Conservation (phyloP, 257 asterid genomes). For the Rauvolfia tetraphylla region DNA sequence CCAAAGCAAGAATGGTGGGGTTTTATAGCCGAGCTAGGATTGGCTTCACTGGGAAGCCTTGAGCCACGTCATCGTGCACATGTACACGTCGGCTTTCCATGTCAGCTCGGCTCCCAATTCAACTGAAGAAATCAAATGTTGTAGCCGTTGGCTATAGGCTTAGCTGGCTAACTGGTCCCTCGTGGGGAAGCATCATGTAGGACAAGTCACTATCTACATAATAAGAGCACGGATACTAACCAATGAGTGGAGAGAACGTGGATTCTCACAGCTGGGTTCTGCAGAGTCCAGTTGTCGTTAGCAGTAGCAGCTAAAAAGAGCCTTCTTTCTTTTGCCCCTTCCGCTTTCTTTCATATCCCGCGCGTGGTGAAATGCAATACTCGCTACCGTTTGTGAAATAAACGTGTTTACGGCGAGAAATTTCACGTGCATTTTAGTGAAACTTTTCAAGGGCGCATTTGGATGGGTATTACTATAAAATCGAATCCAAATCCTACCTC, state of each 20-base stretch:
- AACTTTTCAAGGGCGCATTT: no score
- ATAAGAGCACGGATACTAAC: constrained; percentile 23
- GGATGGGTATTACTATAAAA: no score
- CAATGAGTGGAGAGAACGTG: constrained; percentile 36
- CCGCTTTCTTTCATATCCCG: neutral
- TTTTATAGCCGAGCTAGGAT: constrained; percentile 37
- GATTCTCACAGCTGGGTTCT: constrained; percentile 52
- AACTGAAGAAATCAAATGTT: constrained; percentile 6
- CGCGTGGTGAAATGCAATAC: neutral
- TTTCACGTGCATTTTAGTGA: no score
- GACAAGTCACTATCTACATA: constrained; percentile 53
- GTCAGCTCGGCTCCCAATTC: constrained; percentile 12
- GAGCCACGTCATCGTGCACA: constrained; percentile 33
- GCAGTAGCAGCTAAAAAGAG: constrained; percentile 31
- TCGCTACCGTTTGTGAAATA: neutral
- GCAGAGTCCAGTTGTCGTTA: constrained; percentile 50
- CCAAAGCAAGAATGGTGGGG: constrained; percentile 10
- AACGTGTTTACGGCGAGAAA: no score
- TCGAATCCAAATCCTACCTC: no score
- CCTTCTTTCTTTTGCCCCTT: constrained; percentile 7
- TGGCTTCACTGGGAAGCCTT: constrained; percentile 55
- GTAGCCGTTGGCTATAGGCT: constrained; percentile 45
- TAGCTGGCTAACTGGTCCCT: constrained; percentile 39
- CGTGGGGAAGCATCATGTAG: constrained; percentile 27
- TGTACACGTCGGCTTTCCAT: constrained; percentile 32